phyloP scores from a whole-genome alignment of 2,329 filamentous ascomycete species.

The Xylaria sp. region DNA sequence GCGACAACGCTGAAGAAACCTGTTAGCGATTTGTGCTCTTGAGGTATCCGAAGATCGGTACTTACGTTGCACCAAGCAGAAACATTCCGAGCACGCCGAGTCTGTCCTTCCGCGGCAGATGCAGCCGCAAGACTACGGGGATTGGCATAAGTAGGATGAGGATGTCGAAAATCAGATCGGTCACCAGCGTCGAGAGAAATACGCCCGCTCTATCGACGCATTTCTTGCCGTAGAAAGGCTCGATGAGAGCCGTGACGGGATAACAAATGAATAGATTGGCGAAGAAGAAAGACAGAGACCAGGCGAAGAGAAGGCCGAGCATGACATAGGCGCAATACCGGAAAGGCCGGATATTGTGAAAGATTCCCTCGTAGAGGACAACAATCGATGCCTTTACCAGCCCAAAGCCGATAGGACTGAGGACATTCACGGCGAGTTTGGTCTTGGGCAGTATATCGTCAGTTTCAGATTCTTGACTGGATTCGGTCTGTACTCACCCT shows the following conservation, averaged over 20 bases:
- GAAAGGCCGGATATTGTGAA: conserved; percentile 31
- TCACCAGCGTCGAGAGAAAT: conserved; percentile 40
- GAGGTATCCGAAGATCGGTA: not conserved
- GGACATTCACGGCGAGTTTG: conserved; percentile 39
- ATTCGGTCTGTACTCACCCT: conserved; percentile 30
- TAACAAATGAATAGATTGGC: conserved; percentile 44
- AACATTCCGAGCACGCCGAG: conserved; percentile 44
- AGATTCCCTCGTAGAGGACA: conserved; percentile 39
- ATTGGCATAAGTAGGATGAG: conserved; percentile 44
- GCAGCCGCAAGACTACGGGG: conserved; percentile 42
- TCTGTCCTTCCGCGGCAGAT: conserved; percentile 41
- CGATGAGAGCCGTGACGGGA: conserved; percentile 42
- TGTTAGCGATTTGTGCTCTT: not conserved
- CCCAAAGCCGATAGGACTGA: conserved; percentile 37
- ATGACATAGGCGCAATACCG: conserved; percentile 31
- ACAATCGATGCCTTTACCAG: conserved; percentile 40
- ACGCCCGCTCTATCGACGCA: conserved; percentile 40
- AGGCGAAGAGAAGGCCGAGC: conserved; percentile 34
- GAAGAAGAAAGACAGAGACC: conserved; percentile 44
- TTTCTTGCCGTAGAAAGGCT: conserved; percentile 41
- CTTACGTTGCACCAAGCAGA: conserved; percentile 42
- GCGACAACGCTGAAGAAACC: conserved; percentile 37
- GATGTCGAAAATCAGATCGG: conserved; percentile 42
- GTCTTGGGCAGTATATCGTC: conserved; percentile 29
- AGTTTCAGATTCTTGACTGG: not conserved